These are phyloP conservation scores for Pythium brassicae DNA, from an alignment of 352 stramenopile species.

Conservation along the genomic window DNA sequence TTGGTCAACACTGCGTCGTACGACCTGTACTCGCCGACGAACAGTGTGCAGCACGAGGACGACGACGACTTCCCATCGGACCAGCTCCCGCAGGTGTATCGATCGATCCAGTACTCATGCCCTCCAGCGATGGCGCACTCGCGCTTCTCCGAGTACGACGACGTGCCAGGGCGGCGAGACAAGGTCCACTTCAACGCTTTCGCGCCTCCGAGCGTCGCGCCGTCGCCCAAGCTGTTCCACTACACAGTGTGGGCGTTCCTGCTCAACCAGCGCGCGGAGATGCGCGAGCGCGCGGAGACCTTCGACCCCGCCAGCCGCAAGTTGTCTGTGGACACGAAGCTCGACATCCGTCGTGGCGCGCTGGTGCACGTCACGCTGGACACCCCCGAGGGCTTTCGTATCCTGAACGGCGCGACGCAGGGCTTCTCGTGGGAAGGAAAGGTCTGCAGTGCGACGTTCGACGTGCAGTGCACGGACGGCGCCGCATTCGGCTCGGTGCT, in stretches of 20 bases:
- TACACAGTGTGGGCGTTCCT: slow-evolving; percentile 78
- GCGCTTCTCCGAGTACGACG: slow-evolving; percentile 31
- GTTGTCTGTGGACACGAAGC: slow-evolving; percentile 59
- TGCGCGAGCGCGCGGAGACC: slow-evolving; percentile 48
- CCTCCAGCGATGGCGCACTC: slow-evolving; percentile 18
- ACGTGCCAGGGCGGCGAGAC: slow-evolving; percentile 43
- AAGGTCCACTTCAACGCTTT: slow-evolving; percentile 79
- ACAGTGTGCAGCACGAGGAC: slow-evolving; percentile 41
- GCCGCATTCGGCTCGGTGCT: slow-evolving; percentile 53
- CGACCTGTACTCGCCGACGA: slow-evolving; percentile 46
- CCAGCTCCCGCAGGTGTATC: slow-evolving; percentile 70
- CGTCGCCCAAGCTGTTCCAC: slow-evolving; percentile 57
- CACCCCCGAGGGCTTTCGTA: slow-evolving; percentile 49
- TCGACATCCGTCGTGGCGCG: slow-evolving; percentile 66
- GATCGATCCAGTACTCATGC: slow-evolving; percentile 53
- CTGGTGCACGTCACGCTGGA: slow-evolving; percentile 75
- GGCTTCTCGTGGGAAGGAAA: slow-evolving; percentile 72
- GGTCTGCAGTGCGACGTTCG: slow-evolving; percentile 48
- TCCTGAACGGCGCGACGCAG: slow-evolving; percentile 59
- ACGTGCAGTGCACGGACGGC: slow-evolving; percentile 55
- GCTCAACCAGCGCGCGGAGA: slow-evolving; percentile 58
- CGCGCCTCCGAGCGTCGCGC: slow-evolving; percentile 50
- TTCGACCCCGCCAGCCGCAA: slow-evolving; percentile 29
- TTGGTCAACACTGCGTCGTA: slow-evolving; percentile 23
- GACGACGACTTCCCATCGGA: slow-evolving; percentile 55